Evolutionary conservation across 352 stramenopile species (phyloP), one percentile per base, ranked within the genome.

Genomic region (Phytopythium vexans): DNA sequence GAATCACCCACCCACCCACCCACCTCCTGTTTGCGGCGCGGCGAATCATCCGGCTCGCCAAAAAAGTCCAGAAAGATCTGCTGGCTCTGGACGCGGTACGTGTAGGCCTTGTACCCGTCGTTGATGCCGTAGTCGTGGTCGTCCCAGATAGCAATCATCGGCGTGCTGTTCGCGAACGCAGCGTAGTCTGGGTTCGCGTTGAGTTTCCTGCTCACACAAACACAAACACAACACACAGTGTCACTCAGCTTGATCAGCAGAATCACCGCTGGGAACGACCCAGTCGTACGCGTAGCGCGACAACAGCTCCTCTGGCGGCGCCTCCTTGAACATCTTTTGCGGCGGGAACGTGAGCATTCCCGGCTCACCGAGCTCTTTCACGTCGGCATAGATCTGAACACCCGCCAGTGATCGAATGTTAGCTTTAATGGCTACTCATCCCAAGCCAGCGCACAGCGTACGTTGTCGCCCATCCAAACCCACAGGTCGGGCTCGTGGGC

Each of bases 101-200:
- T 63, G 57, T 82, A 97, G 4, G 69, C 58, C 39, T 90, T 94
- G 62, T 85, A 68, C 8, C 77, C 85, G 49, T 97, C 86, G 57
- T 96, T 97, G 46, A 92, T 89, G n/a, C 88, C 88, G 52, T 92
- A 97, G 61, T 97, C 88, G 56, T 96, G 87, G 65, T 97, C 88
- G 59, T 97, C 82, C 85, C 85, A 94, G 53, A 91, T 89, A n/a
- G 78, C 85, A 41, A 94, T 89, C 41, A 92, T 74, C 6, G 85
- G 85, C 49, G 77, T 89, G 43, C 42, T 70, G 37, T 70, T 70
- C 12, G 74, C 69, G 35, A 94, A 87, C 47, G 64, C 49, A 10
- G 54, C 63, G 64, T 94, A 94, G 51, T 90, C 77, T 3, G 75
- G 64, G 55, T 92, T 85, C 5, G 66, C 66, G 33, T 81, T 39